A percentile compares a stretch with the other conserved stretches of the same genome.
phyloP scores from a whole-genome alignment of 2,329 filamentous ascomycete species.

The Talaromyces sp. region DNA sequence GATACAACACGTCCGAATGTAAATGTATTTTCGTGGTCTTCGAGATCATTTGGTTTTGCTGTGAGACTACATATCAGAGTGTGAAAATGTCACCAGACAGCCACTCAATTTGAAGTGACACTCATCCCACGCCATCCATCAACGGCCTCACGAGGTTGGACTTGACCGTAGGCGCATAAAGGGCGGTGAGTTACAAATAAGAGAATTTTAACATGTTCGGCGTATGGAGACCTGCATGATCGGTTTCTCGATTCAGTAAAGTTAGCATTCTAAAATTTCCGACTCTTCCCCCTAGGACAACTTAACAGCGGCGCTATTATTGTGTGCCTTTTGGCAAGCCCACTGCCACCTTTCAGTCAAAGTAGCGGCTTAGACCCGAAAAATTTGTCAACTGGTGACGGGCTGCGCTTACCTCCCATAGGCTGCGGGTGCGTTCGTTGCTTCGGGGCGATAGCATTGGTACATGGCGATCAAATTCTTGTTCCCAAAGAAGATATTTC shows the following conservation, averaged over 20 bases:
- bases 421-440: neutral
- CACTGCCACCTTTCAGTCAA: neutral
- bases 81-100: neutral
- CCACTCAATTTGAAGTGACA: neutral
- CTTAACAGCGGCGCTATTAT: constrained; percentile 13
- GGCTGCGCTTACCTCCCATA: neutral
- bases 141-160: neutral
- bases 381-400: neutral
- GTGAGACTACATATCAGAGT: neutral
- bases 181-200: constrained; percentile 15
- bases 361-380: constrained; percentile 3
- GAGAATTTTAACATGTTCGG: constrained; percentile 6
- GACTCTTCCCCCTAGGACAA: constrained; percentile 6
- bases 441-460: neutral
- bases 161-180: constrained; percentile 6
- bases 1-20: neutral
- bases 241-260: constrained; percentile 13
- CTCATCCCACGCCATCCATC: neutral
- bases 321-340: neutral
- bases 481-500: neutral
- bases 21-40: neutral
- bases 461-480: neutral
- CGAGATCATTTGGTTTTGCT: neutral
- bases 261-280: constrained; percentile 4
- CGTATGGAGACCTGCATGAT: constrained; percentile 17